These are phyloP conservation scores for Calonectria pseudoturangicola DNA, from an alignment of 2,329 filamentous ascomycete genomes.

Conservation along the genomic window DNA sequence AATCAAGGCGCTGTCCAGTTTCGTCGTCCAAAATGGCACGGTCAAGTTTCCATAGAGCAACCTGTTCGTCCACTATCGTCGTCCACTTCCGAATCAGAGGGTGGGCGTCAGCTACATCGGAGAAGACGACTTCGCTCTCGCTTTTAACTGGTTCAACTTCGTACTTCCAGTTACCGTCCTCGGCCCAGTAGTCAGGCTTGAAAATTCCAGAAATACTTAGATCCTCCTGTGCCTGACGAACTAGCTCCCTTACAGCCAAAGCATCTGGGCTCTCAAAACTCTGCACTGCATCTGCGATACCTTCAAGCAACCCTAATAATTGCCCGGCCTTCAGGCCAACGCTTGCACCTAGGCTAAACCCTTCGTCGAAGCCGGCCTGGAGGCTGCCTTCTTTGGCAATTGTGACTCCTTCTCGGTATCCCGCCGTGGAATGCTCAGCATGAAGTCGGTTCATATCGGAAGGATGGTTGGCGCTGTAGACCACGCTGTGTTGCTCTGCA, in stretches of 20 bases:
- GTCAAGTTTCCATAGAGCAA: conserved; percentile 60
- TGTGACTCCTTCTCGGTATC: conserved; percentile 92
- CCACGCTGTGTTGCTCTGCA: conserved; percentile 35
- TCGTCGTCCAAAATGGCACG: conserved; percentile 59
- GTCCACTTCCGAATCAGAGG: conserved; percentile 80
- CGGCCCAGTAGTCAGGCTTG: conserved; percentile 78
- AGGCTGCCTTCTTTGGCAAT: conserved; percentile 84
- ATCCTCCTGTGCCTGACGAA: conserved; percentile 73
- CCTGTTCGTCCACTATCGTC: conserved; percentile 56
- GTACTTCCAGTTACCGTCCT: conserved; percentile 83
- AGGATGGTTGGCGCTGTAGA: conserved; percentile 60
- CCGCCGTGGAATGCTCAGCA: conserved; percentile 86
- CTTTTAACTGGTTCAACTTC: conserved; percentile 65
- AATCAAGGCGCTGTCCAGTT: conserved; percentile 54
- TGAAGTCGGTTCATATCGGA: conserved; percentile 84
- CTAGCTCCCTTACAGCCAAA: conserved; percentile 56
- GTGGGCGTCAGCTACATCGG: conserved; percentile 79
- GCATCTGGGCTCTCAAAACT: conserved; percentile 51
- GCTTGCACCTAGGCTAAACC: conserved; percentile 88
- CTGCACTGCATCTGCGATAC: conserved; percentile 72
- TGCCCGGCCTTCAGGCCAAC: conserved; percentile 85
- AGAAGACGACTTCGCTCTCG: conserved; percentile 70
- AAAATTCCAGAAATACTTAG: conserved; percentile 79
- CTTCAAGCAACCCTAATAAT: conserved; percentile 86
- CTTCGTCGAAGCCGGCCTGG: conserved; percentile 93